A percentile compares a stretch with the other conserved stretches of the same genome.
Conservation (phyloP, 805 yeast species). For the Ogataea polymorpha region DNA sequence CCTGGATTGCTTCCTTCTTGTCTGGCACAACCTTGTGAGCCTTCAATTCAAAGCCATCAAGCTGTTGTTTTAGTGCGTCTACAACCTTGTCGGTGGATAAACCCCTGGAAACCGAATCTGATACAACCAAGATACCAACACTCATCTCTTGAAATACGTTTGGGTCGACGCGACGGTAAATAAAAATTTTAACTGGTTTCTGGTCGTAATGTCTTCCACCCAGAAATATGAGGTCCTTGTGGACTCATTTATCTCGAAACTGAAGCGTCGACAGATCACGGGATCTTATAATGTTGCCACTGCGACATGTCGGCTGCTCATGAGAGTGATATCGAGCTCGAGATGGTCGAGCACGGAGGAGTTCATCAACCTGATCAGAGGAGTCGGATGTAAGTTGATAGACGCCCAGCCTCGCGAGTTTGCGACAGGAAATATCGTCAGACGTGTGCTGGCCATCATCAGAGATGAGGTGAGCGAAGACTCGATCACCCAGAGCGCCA, state of each 20-base stretch:
- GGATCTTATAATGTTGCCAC: conserved; percentile 84
- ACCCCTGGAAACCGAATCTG: conserved; percentile 39
- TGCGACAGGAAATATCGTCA: conserved; percentile 83
- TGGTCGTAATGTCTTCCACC: conserved; percentile 14
- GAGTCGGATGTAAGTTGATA: conserved; percentile 65
- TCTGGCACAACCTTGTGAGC: conserved; percentile 37
- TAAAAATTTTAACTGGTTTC: conserved; percentile 3
- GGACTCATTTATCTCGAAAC: conserved; percentile 38
- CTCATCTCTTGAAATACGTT: not conserved
- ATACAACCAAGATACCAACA: conserved; percentile 38
- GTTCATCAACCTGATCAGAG: conserved; percentile 66
- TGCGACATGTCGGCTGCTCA: conserved; percentile 80
- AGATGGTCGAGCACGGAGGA: conserved; percentile 81
- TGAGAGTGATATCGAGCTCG: conserved; percentile 84
- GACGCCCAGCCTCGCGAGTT: conserved; percentile 88
- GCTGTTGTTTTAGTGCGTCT: conserved; percentile 23
- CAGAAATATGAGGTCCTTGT: conserved; percentile 31
- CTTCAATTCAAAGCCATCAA: conserved; percentile 10
- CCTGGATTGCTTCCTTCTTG: conserved; percentile 31
- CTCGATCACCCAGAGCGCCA: conserved; percentile 18
- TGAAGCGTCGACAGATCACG: conserved; percentile 79
- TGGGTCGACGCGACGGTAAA: conserved; percentile 5
- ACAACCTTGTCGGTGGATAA: conserved; percentile 33
- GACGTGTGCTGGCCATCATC: conserved; percentile 82
- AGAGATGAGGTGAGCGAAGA: conserved; percentile 76